Base-by-base conservation (phyloP, 2,329 filamentous ascomycete species). In the Aspergillus jensenii region DNA sequence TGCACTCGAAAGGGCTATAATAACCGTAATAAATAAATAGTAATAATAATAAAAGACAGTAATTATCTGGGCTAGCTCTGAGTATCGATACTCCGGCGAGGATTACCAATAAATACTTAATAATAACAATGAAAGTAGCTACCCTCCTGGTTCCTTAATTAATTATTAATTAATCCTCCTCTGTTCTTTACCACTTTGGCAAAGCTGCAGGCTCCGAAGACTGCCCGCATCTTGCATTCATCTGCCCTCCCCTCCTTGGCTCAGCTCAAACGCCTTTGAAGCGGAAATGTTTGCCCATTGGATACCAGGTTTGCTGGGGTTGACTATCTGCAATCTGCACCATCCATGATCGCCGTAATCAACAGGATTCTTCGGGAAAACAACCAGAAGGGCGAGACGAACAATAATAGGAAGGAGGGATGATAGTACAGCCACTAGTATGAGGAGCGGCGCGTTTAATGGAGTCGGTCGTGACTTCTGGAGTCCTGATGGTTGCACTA, bases 401-500 rank as follows among this genome's bases (percentile, higher is more conserved):
- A 60, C 59, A 61, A 61, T 52, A 62, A 54, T 61, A 63, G 62
- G 56, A 58, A 61, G 50, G 50, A 52, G 47, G 50, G 49, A 59
- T 46, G 53, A 62, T 64, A 59, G 56, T 56, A 54, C 60, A 27
- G 45, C 54, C 58, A 61, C 62, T 61, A 64, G 62, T 62, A 52
- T 37, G 39, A 35, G 51, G 23, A 53, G 54, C 52, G 41, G 41
- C 56, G 56, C 55, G 58, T 52, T 41, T 51, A 55, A 60, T 55
- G 58, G 59, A 53, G 52, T 48, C 52, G 55, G 48, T 45, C 41
- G 25, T 54, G 51, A 46, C 46, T 31, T 47, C 39, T 14, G 4
- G 15, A 53, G 57, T 49, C 55, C 33, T 47, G 41, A 44, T 55
- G 48, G 57, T 27, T 54, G 45, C 27, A 55, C 51, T 44, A 44